Percentiles rank a stretch among this genome's conserved stretches.
Evolutionary conservation across 73 alveolate species (phyloP).

Genomic region (Paraurostyla sp.): DNA sequence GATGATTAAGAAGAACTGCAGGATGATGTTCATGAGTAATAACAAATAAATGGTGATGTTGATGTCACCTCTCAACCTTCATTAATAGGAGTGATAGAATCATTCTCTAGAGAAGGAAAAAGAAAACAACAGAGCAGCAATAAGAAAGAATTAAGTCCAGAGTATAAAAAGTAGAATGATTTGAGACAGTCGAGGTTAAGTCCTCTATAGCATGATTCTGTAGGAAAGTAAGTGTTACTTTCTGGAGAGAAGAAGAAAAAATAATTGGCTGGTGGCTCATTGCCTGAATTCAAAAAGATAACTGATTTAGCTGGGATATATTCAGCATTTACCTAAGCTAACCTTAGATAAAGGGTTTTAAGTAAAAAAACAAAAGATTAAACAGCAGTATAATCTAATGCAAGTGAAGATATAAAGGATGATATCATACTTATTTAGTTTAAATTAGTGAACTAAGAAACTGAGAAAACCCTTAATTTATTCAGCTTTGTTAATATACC

Average conservation of each 20-base stretch:
- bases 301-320: slow-evolving; percentile 1
- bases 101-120: too few relatives aligned
- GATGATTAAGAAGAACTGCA: slow-evolving; percentile 39
- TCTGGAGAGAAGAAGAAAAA: too few relatives aligned
- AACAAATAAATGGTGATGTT: neutral
- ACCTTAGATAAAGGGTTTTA: slow-evolving; percentile 41
- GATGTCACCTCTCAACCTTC: too few relatives aligned
- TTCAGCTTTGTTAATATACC: slow-evolving; percentile 47
- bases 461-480: slow-evolving; percentile 9
- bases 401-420: slow-evolving; percentile 23
- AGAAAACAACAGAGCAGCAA: too few relatives aligned
- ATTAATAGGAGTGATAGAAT: too few relatives aligned
- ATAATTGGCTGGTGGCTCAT: neutral
- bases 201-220: too few relatives aligned
- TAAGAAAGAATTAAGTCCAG: too few relatives aligned
- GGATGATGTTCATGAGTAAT: slow-evolving; percentile 26
- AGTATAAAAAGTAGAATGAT: too few relatives aligned
- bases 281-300: slow-evolving; percentile 40
- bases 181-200: too few relatives aligned
- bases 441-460: slow-evolving; percentile 11
- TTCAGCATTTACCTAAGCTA: slow-evolving; percentile 59
- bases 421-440: slow-evolving; percentile 38
- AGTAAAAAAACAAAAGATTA: neutral
- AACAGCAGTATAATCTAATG: neutral
- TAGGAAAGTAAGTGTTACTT: too few relatives aligned